A percentile compares a stretch with the other conserved stretches of the same genome.
Evolutionary conservation across 495 filamentous ascomycete genomes (phyloP).

Genomic region (Aspergillus incahuasiensis): DNA sequence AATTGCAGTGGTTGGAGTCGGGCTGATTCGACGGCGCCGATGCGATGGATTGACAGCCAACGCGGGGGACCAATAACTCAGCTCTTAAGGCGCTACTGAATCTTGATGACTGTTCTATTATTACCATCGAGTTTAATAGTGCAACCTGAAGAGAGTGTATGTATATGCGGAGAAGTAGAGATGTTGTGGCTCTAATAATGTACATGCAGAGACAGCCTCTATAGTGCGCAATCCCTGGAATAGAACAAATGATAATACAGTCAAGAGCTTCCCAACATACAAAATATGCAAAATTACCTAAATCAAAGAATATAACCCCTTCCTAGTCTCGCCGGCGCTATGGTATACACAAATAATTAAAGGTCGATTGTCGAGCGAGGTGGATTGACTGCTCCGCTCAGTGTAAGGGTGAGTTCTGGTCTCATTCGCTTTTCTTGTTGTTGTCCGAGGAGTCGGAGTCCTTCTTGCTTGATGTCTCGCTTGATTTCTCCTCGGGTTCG

Average conservation of each 20-base stretch:
- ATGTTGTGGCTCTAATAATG: constrained; percentile 11
- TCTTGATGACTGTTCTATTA: constrained; percentile 3
- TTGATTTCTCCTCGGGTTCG: constrained; percentile 25
- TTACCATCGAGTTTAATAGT: constrained; percentile 1
- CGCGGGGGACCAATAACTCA: constrained; percentile 1
- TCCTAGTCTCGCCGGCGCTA: constrained; percentile 44
- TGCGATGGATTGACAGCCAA: constrained; percentile 4
- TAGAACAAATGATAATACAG: neutral
- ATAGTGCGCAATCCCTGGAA: constrained; percentile 1
- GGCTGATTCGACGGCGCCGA: constrained; percentile 8
- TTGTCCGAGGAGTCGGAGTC: constrained; percentile 31
- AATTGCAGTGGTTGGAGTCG: constrained; percentile 16
- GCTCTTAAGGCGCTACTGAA: constrained; percentile 1
- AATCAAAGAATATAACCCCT: neutral
- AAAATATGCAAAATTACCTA: neutral
- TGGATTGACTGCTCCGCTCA: constrained; percentile 21
- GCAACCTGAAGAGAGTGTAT: neutral
- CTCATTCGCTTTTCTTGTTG: constrained; percentile 28
- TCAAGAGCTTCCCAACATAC: constrained; percentile 4
- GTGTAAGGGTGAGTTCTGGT: constrained; percentile 26
- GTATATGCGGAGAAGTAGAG: constrained; percentile 8
- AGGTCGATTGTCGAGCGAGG: constrained; percentile 19
- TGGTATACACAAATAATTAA: constrained; percentile 36
- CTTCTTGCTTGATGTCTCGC: constrained; percentile 28
- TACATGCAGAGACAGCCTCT: constrained; percentile 5